Conservation (phyloP, 164 flowering plant species). For the Nelumbo lutea region DNA sequence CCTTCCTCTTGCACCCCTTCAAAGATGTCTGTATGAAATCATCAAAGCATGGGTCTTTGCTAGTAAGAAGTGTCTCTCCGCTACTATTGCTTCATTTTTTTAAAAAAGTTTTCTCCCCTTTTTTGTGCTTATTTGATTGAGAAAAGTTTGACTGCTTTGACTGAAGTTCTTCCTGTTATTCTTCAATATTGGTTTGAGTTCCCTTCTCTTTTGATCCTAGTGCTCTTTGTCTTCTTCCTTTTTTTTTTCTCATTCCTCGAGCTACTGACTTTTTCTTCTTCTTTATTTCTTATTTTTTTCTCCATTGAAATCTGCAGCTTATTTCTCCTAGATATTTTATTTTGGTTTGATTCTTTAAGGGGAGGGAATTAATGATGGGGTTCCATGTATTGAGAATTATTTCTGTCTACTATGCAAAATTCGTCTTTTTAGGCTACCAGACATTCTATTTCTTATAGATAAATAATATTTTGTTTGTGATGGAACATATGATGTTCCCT, state of each 20-base stretch:
- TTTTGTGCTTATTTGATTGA: slow-evolving; percentile 10
- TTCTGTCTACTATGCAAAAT: slow-evolving; percentile 32
- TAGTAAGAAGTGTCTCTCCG: neutral
- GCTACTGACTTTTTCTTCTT: slow-evolving; percentile 56
- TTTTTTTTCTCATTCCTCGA: slow-evolving; percentile 58
- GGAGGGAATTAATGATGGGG: slow-evolving; percentile 44
- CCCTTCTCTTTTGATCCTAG: slow-evolving; percentile 34
- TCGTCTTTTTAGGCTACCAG: slow-evolving; percentile 48
- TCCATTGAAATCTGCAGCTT: slow-evolving; percentile 45
- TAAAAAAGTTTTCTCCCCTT: neutral
- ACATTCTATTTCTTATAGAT: neutral
- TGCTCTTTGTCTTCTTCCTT: slow-evolving; percentile 45
- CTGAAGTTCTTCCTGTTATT: slow-evolving; percentile 18
- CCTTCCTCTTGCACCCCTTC: neutral
- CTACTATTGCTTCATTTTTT: neutral
- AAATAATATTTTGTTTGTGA: slow-evolving; percentile 1
- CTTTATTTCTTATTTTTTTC: slow-evolving; percentile 23
- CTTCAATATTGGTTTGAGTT: slow-evolving; percentile 7
- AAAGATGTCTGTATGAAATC: neutral
- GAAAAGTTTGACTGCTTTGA: slow-evolving; percentile 35
- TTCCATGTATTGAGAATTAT: slow-evolving; percentile 32
- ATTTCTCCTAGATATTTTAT: slow-evolving; percentile 31
- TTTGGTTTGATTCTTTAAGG: slow-evolving; percentile 24
- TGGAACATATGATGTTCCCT: neutral
- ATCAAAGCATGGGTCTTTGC: neutral